Percentiles rank a stretch among this genome's conserved stretches.
phyloP scores from a whole-genome alignment of 2,329 filamentous ascomycete genomes.

The Dactylellina drechsleri region DNA sequence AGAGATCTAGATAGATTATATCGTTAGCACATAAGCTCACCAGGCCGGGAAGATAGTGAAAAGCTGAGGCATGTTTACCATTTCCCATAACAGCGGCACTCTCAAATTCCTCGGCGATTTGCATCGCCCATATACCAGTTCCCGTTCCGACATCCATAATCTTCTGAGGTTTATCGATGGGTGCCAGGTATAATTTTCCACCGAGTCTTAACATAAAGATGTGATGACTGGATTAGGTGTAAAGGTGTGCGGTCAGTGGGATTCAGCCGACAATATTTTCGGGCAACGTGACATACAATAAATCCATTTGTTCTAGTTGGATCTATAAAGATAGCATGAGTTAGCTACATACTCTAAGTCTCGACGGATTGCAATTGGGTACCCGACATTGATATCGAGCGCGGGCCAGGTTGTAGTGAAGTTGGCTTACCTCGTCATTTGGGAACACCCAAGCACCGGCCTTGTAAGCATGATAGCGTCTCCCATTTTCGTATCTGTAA shows the following conservation, averaged over 20 bases:
- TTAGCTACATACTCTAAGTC: neutral
- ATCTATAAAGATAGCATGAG: slow-evolving; percentile 7
- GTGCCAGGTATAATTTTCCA: slow-evolving; percentile 64
- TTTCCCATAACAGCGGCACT: slow-evolving; percentile 55
- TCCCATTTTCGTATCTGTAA: slow-evolving; percentile 57
- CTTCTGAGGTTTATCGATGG: slow-evolving; percentile 62
- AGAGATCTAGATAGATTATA: slow-evolving; percentile 58
- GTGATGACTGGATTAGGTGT: slow-evolving; percentile 61
- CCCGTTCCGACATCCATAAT: slow-evolving; percentile 68
- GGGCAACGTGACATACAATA: slow-evolving; percentile 34
- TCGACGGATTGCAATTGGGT: neutral
- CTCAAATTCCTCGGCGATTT: slow-evolving; percentile 58
- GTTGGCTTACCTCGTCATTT: slow-evolving; percentile 64
- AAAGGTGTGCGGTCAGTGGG: neutral
- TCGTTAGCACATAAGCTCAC: no score
- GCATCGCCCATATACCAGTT: slow-evolving; percentile 69
- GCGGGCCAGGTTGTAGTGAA: neutral
- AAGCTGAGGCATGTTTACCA: slow-evolving; percentile 21
- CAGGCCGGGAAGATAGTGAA: neutral
- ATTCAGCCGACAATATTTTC: neutral
- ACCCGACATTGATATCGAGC: neutral
- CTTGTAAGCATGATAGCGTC: slow-evolving; percentile 66
- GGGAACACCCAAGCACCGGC: slow-evolving; percentile 66
- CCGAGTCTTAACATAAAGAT: slow-evolving; percentile 65
- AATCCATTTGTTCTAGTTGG: slow-evolving; percentile 53